A percentile compares a stretch with the other conserved stretches of the same genome.
Conservation (phyloP, 176 grass and related monocot species). For the Elaeis guineensis region DNA sequence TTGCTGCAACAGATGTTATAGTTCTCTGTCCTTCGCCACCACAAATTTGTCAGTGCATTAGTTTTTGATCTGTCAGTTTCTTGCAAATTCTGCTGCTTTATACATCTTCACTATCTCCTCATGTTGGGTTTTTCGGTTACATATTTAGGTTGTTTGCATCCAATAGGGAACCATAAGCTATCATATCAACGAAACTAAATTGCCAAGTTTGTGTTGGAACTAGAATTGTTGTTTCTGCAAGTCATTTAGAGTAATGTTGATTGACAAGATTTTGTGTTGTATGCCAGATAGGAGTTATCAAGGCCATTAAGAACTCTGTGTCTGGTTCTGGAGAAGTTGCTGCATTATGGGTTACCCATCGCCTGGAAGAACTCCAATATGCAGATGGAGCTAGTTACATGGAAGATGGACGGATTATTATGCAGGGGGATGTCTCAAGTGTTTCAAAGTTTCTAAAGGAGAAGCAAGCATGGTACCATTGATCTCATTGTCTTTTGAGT, state of each 20-base stretch:
- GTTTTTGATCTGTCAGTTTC: no score
- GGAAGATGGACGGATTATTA: slow-evolving; percentile 74
- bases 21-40: no score
- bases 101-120: no score
- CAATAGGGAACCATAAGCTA: no score
- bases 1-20: no score
- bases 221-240: neutral
- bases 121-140: no score
- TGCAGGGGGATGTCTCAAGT: slow-evolving; percentile 47
- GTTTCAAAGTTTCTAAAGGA: slow-evolving; percentile 67
- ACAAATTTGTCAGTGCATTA: no score
- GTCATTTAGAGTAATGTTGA: neutral
- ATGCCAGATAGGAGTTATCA: slow-evolving; percentile 68
- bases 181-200: no score
- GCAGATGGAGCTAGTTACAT: slow-evolving; percentile 94
- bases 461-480: slow-evolving; percentile 53
- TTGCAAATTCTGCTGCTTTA: no score
- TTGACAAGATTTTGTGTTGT: slow-evolving; percentile 7
- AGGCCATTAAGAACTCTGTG: slow-evolving; percentile 77
- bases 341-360: slow-evolving; percentile 94
- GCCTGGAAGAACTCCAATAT: slow-evolving; percentile 87
- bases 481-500: neutral
- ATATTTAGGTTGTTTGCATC: no score
- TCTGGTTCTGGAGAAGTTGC: slow-evolving; percentile 47
- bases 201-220: no score